Conservation (phyloP, 2,329 filamentous ascomycete species). For the Mollisia scopiformis region DNA sequence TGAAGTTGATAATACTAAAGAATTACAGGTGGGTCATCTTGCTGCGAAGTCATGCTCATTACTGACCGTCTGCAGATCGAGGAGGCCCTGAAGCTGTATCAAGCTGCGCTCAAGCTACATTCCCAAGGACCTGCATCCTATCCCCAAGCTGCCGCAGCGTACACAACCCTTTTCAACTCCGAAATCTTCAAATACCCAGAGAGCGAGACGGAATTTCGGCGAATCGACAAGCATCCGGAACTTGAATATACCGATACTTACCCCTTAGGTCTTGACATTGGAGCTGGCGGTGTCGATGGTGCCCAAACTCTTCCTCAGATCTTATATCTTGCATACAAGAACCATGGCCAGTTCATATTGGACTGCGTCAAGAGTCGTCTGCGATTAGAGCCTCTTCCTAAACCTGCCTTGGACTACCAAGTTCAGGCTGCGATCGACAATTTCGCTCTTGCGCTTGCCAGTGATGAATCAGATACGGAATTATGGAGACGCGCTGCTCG, state of each 20-base stretch:
- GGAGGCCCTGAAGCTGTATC: constrained; percentile 93
- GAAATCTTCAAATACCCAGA: constrained; percentile 95
- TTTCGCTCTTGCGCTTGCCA: constrained; percentile 62
- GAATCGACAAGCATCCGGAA: constrained; percentile 62
- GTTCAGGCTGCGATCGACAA: constrained; percentile 52
- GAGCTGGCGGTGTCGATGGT: constrained; percentile 68
- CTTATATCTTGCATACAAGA: constrained; percentile 92
- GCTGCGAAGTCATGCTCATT: neutral
- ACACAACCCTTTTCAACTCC: constrained; percentile 82
- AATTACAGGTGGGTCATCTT: constrained; percentile 67
- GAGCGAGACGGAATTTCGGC: constrained; percentile 80
- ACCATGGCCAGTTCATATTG: constrained; percentile 89
- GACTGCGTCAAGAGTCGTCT: constrained; percentile 66
- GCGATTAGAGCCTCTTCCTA: constrained; percentile 42
- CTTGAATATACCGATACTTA: constrained; percentile 51
- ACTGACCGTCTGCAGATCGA: constrained; percentile 65
- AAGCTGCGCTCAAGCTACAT: constrained; percentile 87
- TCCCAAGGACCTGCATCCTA: constrained; percentile 81
- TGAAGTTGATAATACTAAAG: constrained; percentile 92
- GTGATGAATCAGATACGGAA: constrained; percentile 69
- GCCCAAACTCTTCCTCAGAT: constrained; percentile 83
- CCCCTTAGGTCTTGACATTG: constrained; percentile 54
- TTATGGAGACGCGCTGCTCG: constrained; percentile 64
- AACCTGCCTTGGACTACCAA: constrained; percentile 38
- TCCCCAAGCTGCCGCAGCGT: constrained; percentile 77